phyloP scores from a whole-genome alignment of 148 eudicot species.

The Arbutus unedo region DNA sequence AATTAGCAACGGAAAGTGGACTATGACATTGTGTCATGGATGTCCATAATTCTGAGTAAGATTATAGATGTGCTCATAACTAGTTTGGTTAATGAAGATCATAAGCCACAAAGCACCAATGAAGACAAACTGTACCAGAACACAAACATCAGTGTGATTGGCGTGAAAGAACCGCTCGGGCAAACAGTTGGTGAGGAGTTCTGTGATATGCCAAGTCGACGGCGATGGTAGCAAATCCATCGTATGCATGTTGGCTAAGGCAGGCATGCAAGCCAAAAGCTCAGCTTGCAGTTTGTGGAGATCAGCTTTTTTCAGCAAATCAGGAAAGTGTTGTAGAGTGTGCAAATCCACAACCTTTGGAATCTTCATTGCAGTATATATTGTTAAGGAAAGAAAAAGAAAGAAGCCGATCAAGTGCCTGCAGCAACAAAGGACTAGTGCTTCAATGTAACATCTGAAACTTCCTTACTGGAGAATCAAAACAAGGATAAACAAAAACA shows the following conservation, averaged over 20 bases:
- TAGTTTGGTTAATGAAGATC: background rate
- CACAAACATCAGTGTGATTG: slow-evolving; percentile 64
- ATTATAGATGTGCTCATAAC: background rate
- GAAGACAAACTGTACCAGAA: slow-evolving; percentile 55
- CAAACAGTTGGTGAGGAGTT: slow-evolving; percentile 75
- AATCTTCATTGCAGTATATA: slow-evolving; percentile 75
- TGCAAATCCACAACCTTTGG: slow-evolving; percentile 74
- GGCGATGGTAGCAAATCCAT: slow-evolving; percentile 45
- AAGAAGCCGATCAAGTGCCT: slow-evolving; percentile 98
- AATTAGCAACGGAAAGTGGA: slow-evolving; percentile 1
- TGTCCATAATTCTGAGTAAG: background rate
- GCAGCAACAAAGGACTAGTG: slow-evolving; percentile 22
- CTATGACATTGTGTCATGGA: background rate
- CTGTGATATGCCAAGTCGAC: slow-evolving; percentile 65
- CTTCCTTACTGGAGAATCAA: background rate
- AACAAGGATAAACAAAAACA: background rate
- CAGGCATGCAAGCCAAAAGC: slow-evolving; percentile 67
- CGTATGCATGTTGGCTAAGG: slow-evolving; percentile 65
- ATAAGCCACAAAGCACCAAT: background rate
- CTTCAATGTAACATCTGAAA: background rate
- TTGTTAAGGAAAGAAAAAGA: slow-evolving; percentile 77
- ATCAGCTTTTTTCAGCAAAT: slow-evolving; percentile 62
- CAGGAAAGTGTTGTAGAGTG: slow-evolving; percentile 61
- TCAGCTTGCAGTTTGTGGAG: slow-evolving; percentile 62
- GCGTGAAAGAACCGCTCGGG: slow-evolving; percentile 70